A percentile compares a stretch with the other conserved stretches of the same genome.
Conservation (phyloP, 441 rosid genomes). For the Syzygium syzygioides region DNA sequence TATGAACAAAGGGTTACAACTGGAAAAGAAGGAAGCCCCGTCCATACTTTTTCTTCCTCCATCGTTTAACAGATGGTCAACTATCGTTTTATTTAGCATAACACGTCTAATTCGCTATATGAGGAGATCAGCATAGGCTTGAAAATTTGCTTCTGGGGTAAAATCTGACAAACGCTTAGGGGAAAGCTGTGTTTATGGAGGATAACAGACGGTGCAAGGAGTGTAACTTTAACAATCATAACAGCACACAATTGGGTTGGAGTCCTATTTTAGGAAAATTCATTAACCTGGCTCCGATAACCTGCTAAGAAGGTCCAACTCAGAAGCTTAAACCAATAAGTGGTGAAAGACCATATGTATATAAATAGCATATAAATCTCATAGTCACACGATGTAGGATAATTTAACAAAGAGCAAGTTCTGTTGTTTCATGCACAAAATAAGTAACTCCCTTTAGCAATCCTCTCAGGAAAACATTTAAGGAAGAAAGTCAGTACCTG, state of each 20-base stretch:
- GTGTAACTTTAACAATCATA: background rate
- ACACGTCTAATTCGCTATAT: background rate
- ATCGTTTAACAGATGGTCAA: background rate
- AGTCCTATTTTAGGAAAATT: no score
- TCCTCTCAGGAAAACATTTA: background rate
- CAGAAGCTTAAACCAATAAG: background rate
- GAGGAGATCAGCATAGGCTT: background rate
- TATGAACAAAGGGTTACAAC: background rate
- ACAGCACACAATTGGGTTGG: no score
- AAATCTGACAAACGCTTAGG: no score
- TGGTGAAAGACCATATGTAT: background rate
- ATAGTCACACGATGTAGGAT: background rate
- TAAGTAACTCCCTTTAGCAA: background rate
- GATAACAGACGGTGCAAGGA: background rate
- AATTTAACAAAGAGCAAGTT: background rate
- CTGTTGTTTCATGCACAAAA: background rate
- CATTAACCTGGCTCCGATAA: background rate
- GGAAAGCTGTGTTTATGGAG: background rate
- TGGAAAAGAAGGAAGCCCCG: no score
- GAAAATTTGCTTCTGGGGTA: no score
- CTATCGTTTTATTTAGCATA: background rate
- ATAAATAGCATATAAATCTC: background rate
- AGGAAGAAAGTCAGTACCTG: background rate
- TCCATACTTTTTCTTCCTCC: background rate
- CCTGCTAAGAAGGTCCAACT: background rate